Evolutionary conservation across 139 green algal genomes (phyloP), one percentile per base, ranked within the genome.

Genomic region (Coelastrella sp.): DNA sequence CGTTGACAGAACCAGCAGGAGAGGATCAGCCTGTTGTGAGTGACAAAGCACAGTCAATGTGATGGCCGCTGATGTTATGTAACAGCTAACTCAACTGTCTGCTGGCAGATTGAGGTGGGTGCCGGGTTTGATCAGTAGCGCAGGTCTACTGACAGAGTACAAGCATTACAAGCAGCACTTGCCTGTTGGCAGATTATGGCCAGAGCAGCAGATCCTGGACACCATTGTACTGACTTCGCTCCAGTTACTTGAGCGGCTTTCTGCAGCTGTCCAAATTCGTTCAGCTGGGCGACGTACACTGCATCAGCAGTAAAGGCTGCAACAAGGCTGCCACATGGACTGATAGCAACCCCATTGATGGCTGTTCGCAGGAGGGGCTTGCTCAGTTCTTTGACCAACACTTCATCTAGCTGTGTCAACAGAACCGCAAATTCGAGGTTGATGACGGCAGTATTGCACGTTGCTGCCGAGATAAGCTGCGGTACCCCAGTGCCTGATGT

Each of bases 181-280:
- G 48, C 32, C 75, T 82, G 75, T 53, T 82, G 60, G 50, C 73
- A 68, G 75, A 40, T 53, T 8, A 82, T 53, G 48, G 75, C 75
- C 23, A 82, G 75, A 4, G 25, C 53, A 13, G 75, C 30, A 5
- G 34, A 13, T 2, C 43, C 50, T 3, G 75, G 75, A 38, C 75
- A 71, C 75, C 75, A 82, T 21, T 69, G 37, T 30, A 69, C 75
- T 2, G 53, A 17, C 21, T 40, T 69, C 23, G 37, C 40, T n/a
- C 53, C 45, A 25, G 35, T 23, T 21, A 82, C 51, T 11, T 37
- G 23, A 11, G 34, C 51, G 17, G 40, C 35, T 5, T n/a, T 38
- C 5, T 35, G 25, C 37, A 82, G 75, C 75, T 71, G 75, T 2
- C 75, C 51, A 7, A 27, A 51, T 32, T 23, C 25, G 21, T 69